These are phyloP conservation scores for Malbranchea cinnamomea DNA, from an alignment of 2,329 filamentous ascomycete genomes.

Conservation along the genomic window DNA sequence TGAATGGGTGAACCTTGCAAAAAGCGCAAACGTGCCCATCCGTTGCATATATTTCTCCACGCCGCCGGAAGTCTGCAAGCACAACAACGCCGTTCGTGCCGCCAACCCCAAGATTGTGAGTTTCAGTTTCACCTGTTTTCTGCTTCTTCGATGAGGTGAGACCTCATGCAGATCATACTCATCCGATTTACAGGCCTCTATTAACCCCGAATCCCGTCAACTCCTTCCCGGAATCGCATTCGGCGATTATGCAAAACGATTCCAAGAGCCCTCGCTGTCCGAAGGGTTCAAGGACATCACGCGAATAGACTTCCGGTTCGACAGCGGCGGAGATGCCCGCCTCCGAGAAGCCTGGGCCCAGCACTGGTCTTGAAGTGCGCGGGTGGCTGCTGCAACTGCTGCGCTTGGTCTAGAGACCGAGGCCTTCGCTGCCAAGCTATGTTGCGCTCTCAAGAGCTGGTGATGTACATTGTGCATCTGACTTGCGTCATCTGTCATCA, in stretches of 20 bases:
- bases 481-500: too few species aligned
- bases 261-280: slow-evolving; percentile 51
- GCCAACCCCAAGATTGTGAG: slow-evolving; percentile 34
- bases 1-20: slow-evolving; percentile 65
- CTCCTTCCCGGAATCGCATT: slow-evolving; percentile 70
- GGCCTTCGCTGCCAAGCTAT: too few species aligned
- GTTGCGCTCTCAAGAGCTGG: too few species aligned
- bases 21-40: slow-evolving; percentile 55
- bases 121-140: slow-evolving; percentile 7
- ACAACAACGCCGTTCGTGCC: slow-evolving; percentile 76
- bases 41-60: slow-evolving; percentile 78
- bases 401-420: too few species aligned
- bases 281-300: slow-evolving; percentile 79
- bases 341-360: slow-evolving; percentile 58
- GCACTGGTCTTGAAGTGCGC: slow-evolving; percentile 51
- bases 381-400: too few species aligned
- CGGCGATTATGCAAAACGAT: slow-evolving; percentile 55
- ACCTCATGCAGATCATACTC: slow-evolving; percentile 6
- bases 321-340: slow-evolving; percentile 51
- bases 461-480: too few species aligned
- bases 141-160: slow-evolving; percentile 3
- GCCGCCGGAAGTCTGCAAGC: slow-evolving; percentile 52
- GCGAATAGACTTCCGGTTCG: slow-evolving; percentile 60
- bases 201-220: slow-evolving; percentile 70
- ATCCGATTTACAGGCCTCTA: slow-evolving; percentile 23